These are phyloP conservation scores for Neonectria magnoliae DNA, from an alignment of 2,329 filamentous ascomycete genomes.

Conservation along the genomic window DNA sequence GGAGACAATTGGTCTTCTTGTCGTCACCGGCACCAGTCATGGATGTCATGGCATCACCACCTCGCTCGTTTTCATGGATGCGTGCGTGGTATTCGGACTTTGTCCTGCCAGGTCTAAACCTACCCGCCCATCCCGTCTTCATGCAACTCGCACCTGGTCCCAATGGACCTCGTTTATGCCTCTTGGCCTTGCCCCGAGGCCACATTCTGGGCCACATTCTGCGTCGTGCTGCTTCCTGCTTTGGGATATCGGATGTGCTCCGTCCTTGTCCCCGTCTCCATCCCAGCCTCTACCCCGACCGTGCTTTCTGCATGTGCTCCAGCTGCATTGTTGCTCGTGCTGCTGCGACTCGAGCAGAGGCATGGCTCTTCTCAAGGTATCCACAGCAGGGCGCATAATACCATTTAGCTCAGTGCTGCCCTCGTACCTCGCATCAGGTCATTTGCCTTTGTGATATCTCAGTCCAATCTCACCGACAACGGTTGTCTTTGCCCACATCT, in stretches of 20 bases:
- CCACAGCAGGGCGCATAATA: constrained; percentile 30
- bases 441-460: constrained; percentile 32
- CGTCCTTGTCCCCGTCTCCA: constrained; percentile 17
- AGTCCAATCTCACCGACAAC: constrained; percentile 24
- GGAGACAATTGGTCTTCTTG: constrained; percentile 7
- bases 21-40: constrained; percentile 28
- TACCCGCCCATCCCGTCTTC: constrained; percentile 12
- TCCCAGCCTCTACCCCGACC: constrained; percentile 19
- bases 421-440: constrained; percentile 18
- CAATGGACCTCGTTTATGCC: constrained; percentile 18
- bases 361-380: constrained; percentile 25
- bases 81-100: constrained; percentile 17
- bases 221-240: constrained; percentile 37
- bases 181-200: not conserved
- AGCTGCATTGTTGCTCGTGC: constrained; percentile 37
- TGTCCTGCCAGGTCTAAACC: constrained; percentile 11
- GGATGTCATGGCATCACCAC: constrained; percentile 13
- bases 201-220: constrained; percentile 20
- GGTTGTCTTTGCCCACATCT: constrained; percentile 6
- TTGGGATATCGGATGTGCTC: constrained; percentile 31
- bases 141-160: constrained; percentile 26
- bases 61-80: not conserved
- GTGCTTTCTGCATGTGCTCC: constrained; percentile 36
- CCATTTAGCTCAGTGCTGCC: constrained; percentile 37
- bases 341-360: constrained; percentile 23